Evolutionary conservation across 331 rosid species (phyloP), one percentile per base, ranked within the genome.

Genomic region (Quercus phellos): DNA sequence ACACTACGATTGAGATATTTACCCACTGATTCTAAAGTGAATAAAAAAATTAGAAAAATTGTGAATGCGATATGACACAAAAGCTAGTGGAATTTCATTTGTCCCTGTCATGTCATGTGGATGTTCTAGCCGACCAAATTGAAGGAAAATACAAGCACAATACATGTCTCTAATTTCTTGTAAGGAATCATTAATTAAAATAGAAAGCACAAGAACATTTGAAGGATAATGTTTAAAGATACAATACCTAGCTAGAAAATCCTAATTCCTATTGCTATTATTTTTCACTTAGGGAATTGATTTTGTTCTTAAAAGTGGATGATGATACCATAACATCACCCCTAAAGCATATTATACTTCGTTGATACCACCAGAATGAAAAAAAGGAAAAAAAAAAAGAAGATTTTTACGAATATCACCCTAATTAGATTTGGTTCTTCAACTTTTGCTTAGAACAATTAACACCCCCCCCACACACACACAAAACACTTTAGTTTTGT

Each of bases 41-140:
- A 58, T 38, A 2, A 38, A 38, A 38, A 38, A 38, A 2, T 2
- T 6, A 38, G 43, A 8, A 10, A 46, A 46, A 46, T 51, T 26
- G 60, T 13, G 38, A 32, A 24, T 29, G 27, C 27, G 63, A 79
- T 21, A 12, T 13, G 55, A 17, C 51, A 0, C 34, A n/a, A 60
- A 19, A 17, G 26, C 35, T 60, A 14, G 80, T 75, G 74, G 73
- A 43, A 27, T 18, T 72, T 34, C 51, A 55, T 64, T 77, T 70
- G 46, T 38, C 12, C 77, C 13, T 16, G 81, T 84, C 84, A 60
- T 68, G 70, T 87, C 80, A 63, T 56, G 60, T 6, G 34, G 64
- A 64, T 60, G 74, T 14, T 42, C 55, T 38, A 74, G 81, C 85
- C 83, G 81, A 79, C 87, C 87, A 77, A 35, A 4, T 63, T 53